These are phyloP conservation scores for Lepidopterella palustris DNA, from an alignment of 495 filamentous ascomycete species.

Conservation along the genomic window DNA sequence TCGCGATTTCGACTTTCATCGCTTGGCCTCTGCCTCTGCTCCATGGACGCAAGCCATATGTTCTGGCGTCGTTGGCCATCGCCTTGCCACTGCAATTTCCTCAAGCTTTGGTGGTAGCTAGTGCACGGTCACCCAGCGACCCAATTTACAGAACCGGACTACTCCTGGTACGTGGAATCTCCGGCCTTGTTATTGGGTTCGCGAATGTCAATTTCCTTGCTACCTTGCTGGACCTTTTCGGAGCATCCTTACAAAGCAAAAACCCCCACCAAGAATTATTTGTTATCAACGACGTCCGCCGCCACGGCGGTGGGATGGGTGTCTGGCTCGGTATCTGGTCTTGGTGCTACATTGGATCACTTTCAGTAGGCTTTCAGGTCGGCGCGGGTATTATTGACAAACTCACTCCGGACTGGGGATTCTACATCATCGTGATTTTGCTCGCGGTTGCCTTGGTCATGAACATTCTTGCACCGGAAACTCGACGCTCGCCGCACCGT, in stretches of 20 bases:
- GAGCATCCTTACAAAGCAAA: constrained; percentile 61
- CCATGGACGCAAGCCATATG: constrained; percentile 70
- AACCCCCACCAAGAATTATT: constrained; percentile 66
- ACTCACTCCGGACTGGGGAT: constrained; percentile 60
- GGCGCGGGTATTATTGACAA: constrained; percentile 58
- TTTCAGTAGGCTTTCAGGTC: constrained; percentile 61
- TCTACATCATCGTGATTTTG: constrained; percentile 62
- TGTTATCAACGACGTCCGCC: constrained; percentile 53
- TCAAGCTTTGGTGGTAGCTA: constrained; percentile 57
- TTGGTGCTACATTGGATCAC: constrained; percentile 62
- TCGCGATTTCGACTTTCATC: constrained; percentile 59
- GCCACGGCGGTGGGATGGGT: constrained; percentile 69
- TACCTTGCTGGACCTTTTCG: constrained; percentile 66
- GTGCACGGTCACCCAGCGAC: constrained; percentile 49
- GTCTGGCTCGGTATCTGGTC: constrained; percentile 73
- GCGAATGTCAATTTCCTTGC: constrained; percentile 68
- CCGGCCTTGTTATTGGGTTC: constrained; percentile 64
- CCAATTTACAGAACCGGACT: constrained; percentile 52
- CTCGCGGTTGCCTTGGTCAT: constrained; percentile 54
- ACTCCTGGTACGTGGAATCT: constrained; percentile 53
- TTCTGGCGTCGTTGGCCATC: constrained; percentile 54
- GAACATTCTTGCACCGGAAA: constrained; percentile 61
- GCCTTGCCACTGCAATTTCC: constrained; percentile 70
- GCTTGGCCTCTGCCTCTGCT: constrained; percentile 72
- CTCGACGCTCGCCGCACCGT: constrained; percentile 56